phyloP scores from a whole-genome alignment of 345 rosid genomes.

The Boechera divaricarpa region DNA sequence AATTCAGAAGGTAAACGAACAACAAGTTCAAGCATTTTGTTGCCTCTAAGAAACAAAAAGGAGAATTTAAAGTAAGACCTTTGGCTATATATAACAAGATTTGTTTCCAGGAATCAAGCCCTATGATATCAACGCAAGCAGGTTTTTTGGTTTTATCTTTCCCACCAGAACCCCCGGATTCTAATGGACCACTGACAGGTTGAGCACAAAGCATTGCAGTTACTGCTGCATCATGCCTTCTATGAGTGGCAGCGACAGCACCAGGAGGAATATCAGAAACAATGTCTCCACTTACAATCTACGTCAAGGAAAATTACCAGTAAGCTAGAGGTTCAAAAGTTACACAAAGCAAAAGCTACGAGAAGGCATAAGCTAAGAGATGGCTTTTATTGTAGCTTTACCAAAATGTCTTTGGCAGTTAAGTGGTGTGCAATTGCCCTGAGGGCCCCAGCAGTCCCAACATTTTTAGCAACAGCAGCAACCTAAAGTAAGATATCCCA shows the following conservation, averaged over 20 bases:
- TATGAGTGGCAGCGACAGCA: slow-evolving; percentile 88
- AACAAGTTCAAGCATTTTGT: slow-evolving; percentile 29
- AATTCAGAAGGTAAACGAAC: slow-evolving; percentile 25
- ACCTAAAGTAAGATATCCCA: slow-evolving; percentile 54
- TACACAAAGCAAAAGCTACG: slow-evolving; percentile 8
- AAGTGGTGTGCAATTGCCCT: slow-evolving; percentile 86
- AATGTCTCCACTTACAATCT: slow-evolving; percentile 98
- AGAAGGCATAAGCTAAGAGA: slow-evolving; percentile 16
- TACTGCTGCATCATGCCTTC: slow-evolving; percentile 86
- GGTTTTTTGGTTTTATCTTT: slow-evolving; percentile 95
- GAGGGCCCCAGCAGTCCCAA: slow-evolving; percentile 94
- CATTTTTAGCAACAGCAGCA: slow-evolving; percentile 90
- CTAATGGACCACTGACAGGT: slow-evolving; percentile 83
- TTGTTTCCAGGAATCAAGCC: slow-evolving; percentile 76
- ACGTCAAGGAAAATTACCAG: slow-evolving; percentile 40
- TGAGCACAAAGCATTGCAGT: slow-evolving; percentile 89
- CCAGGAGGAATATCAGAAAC: slow-evolving; percentile 97
- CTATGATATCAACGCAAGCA: slow-evolving; percentile 72
- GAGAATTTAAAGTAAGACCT: slow-evolving; percentile 51
- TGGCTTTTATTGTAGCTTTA: slow-evolving; percentile 43
- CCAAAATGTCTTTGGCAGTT: slow-evolving; percentile 93
- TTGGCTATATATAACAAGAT: slow-evolving; percentile 82
- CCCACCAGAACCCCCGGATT: slow-evolving; percentile 68
- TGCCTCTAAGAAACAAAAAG: slow-evolving; percentile 26
- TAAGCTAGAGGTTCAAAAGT: slow-evolving; percentile 22